These are phyloP conservation scores for Plenodomus lindquistii DNA, from an alignment of 2,329 filamentous ascomycete genomes.

Conservation along the genomic window DNA sequence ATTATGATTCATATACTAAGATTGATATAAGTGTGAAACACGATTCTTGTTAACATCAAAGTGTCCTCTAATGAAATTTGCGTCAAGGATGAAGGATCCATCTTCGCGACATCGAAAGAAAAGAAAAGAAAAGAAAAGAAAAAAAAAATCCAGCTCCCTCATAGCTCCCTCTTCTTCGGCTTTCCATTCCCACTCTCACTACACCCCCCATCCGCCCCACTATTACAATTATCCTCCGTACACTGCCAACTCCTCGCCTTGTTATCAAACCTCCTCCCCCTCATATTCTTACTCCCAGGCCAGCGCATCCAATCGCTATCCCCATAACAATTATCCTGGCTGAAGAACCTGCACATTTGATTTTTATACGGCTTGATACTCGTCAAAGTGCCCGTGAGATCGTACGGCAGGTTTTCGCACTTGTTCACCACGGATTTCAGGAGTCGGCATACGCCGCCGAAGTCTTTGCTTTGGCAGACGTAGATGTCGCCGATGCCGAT, in stretches of 20 bases:
- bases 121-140: too few relatives aligned
- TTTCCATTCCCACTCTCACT: background rate
- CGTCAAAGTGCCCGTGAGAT: background rate
- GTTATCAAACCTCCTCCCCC: conserved; percentile 11
- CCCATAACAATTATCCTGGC: conserved; percentile 4
- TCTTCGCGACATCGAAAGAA: too few relatives aligned
- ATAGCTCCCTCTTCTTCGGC: background rate
- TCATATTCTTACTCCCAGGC: conserved; percentile 9
- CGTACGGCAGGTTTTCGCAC: conserved; percentile 1
- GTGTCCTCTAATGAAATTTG: too few relatives aligned
- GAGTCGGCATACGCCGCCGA: conserved; percentile 3
- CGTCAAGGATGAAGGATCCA: too few relatives aligned
- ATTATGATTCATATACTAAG: too few relatives aligned
- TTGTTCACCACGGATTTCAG: background rate
- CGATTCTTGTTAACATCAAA: too few relatives aligned
- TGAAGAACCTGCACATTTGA: conserved; percentile 4
- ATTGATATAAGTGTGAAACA: too few relatives aligned
- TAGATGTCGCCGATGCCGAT: conserved; percentile 3
- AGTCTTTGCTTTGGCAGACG: conserved; percentile 3
- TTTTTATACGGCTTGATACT: conserved; percentile 3
- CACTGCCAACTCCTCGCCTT: conserved; percentile 8
- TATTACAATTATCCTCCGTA: conserved; percentile 4
- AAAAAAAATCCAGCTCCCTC: background rate
- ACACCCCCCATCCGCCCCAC: background rate
- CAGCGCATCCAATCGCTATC: conserved; percentile 2